Evolutionary conservation across 1,284 basidiomycete genomes (phyloP), one percentile per base, ranked within the genome.

Genomic region (Thelephora terrestris): DNA sequence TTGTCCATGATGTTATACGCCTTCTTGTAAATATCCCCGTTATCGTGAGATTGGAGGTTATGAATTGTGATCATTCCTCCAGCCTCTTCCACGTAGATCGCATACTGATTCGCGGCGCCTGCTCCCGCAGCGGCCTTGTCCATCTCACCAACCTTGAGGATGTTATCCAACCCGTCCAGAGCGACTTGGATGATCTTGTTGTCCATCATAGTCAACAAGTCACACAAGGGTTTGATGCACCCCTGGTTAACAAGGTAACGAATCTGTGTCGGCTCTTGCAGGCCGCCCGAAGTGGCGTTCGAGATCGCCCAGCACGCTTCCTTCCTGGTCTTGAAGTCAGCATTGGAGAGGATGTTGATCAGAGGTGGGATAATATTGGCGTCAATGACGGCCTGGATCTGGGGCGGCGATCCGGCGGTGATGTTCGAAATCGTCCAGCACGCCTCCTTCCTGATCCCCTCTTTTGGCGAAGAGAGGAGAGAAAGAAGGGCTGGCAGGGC

Each of bases 371-470:
- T 86, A 61, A 99, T 94, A 71, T 88, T 88, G 48, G 85, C 85
- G 55, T 89, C 85, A 52, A 89, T 81, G 49, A 88, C 80, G 34
- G 91, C 76, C 68, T 98, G 94, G 59, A 99, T 99, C 70, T 99
- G 95, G 59, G 85, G 83, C 12, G 94, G 90, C 40, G 90, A 93
- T 49, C 96, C 96, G 36, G 96, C 96, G 44, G 96, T 99, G 64
- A 99, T 81, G 71, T 99, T 99, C 51, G 93, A 97, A 63, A 99
- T 98, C 36, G 96, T 99, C 96, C 96, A 99, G 74, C 96, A 99
- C 16, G 96, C 94, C 69, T 99, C 96, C 74, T 89, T 89, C 55
- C 85, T 73, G 57, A 94, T 94, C 48, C 94, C 95, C 59, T 99
- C 94, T 71, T 98, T 97, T 45, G 92, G 89, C 35, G 92, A 96